Evolutionary conservation across 352 stramenopile genomes (phyloP).

Genomic region (Pythium dissimile): DNA sequence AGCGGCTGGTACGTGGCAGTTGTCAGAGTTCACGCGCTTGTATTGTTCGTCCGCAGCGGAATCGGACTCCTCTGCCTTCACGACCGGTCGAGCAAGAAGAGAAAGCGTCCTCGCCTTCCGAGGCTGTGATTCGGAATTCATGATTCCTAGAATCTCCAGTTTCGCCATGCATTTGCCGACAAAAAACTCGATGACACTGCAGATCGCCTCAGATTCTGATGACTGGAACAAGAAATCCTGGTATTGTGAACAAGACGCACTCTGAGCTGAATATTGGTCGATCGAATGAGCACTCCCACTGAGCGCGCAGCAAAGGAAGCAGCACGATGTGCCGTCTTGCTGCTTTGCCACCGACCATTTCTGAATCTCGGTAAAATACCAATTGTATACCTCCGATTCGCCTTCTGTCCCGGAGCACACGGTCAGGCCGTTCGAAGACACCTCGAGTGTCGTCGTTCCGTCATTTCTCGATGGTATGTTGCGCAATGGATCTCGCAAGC

Average conservation of each 20-base stretch:
- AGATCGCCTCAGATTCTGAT: slow-evolving; percentile 44
- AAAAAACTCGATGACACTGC: slow-evolving; percentile 74
- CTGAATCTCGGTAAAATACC: slow-evolving; percentile 80
- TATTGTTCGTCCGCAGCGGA: no score
- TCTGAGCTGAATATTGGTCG: not conserved
- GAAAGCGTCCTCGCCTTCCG: not conserved
- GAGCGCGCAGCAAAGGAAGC: slow-evolving; percentile 44
- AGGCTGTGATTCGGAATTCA: no score
- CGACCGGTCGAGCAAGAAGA: not conserved
- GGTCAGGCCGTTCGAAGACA: slow-evolving; percentile 56
- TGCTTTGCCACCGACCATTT: slow-evolving; percentile 69
- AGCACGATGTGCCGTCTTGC: slow-evolving; percentile 47
- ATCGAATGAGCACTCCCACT: not conserved
- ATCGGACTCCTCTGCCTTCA: no score
- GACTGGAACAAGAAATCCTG: slow-evolving; percentile 64
- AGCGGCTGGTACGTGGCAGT: no score
- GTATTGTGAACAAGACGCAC: slow-evolving; percentile 1
- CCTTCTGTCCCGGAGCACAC: slow-evolving; percentile 41
- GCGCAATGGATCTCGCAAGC: slow-evolving; percentile 29
- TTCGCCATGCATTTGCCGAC: slow-evolving; percentile 80
- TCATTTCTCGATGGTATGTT: slow-evolving; percentile 36
- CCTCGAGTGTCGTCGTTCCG: slow-evolving; percentile 44
- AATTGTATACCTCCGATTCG: slow-evolving; percentile 49
- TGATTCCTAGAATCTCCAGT: slow-evolving; percentile 37
- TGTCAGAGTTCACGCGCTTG: no score